Percentiles rank a stretch among this genome's conserved stretches.
These are phyloP conservation scores for Sideroxylon spinosum DNA, from an alignment of 179 eudicot species.

Conservation along the genomic window DNA sequence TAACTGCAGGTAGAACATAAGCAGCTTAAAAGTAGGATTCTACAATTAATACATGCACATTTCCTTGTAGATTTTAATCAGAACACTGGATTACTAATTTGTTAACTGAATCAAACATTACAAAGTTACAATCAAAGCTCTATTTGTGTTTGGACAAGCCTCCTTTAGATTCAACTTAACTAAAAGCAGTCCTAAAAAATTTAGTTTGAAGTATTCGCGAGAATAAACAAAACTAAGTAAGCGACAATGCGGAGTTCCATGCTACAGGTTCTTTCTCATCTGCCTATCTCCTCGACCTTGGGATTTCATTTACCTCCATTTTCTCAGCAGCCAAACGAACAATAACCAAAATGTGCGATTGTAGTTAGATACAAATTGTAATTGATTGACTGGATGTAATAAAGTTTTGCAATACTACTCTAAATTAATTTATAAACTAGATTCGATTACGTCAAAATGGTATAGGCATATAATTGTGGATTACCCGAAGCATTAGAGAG, in stretches of 20 bases:
- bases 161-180: background rate
- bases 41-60: too few relatives aligned
- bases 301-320: background rate
- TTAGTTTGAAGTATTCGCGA: background rate
- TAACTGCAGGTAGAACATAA: constrained; percentile 53
- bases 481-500: constrained; percentile 12
- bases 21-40: background rate
- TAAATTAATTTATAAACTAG: background rate
- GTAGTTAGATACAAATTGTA: background rate
- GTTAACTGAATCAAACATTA: background rate
- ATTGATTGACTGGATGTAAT: background rate
- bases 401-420: background rate
- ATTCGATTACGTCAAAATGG: background rate
- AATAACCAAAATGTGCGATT: background rate
- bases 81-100: too few relatives aligned
- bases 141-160: background rate
- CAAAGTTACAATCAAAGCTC: background rate
- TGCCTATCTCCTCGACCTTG: background rate
- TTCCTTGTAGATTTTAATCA: too few relatives aligned
- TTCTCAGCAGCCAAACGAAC: constrained; percentile 4
- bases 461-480: background rate
- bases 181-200: background rate
- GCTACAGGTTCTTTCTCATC: background rate
- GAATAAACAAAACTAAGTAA: background rate
- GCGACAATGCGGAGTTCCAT: background rate